phyloP scores from a whole-genome alignment of 176 grass and related monocot species.

The Cymbopogon citratus region DNA sequence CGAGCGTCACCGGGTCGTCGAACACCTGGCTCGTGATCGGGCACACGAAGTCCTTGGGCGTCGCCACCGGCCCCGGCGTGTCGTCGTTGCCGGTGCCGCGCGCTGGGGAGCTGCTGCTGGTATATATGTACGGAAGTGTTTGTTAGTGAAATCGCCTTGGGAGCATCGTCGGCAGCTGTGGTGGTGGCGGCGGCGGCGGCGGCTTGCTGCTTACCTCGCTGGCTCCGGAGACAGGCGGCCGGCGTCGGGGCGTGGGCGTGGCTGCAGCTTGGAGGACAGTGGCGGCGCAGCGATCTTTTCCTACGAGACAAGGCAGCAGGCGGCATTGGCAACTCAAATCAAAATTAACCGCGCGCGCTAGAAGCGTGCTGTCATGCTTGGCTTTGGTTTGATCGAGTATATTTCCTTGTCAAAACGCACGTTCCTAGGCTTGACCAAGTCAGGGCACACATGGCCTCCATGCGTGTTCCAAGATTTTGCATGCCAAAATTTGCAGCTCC shows the following conservation, averaged over 20 bases:
- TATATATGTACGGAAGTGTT: not conserved
- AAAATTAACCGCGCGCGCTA: not conserved
- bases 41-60: constrained; percentile 74
- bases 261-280: not conserved
- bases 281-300: constrained; percentile 36
- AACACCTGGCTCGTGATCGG: constrained; percentile 65
- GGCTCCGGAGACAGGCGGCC: constrained; percentile 26
- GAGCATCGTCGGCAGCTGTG: not conserved
- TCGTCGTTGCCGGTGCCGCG: not conserved
- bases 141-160: not conserved
- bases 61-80: not conserved
- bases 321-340: constrained; percentile 39
- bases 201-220: constrained; percentile 20
- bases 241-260: not conserved
- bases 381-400: not conserved
- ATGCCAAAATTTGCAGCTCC: not conserved
- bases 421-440: not conserved
- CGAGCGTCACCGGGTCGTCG: constrained; percentile 71
- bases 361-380: not conserved
- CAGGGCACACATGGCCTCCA: not conserved
- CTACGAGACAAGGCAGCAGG: constrained; percentile 38
- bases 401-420: not conserved
- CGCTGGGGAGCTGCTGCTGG: constrained; percentile 4
- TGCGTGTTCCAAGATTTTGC: not conserved
- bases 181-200: not conserved